These are phyloP conservation scores for Tolypocladium sp. DNA, from an alignment of 2,329 filamentous ascomycete species.

Conservation along the genomic window DNA sequence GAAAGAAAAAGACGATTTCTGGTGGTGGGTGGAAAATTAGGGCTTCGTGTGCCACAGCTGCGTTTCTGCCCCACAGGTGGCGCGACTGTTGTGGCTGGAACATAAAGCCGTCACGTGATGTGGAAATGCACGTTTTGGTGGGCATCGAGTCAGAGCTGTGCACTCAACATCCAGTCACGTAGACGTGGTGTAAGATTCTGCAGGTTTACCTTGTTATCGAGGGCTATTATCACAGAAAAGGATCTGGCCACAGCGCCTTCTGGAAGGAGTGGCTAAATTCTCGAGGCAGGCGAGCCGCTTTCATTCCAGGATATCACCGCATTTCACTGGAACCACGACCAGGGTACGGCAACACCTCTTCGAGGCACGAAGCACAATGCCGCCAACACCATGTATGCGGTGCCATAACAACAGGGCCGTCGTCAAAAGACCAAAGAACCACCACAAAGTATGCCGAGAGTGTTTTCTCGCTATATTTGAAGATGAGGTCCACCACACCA, in stretches of 20 bases:
- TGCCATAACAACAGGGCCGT: slow-evolving; percentile 73
- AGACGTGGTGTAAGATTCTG: background rate
- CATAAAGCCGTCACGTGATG: slow-evolving; percentile 1
- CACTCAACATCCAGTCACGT: background rate
- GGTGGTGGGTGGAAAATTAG: slow-evolving; percentile 27
- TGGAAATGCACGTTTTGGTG: background rate
- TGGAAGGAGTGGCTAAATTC: background rate
- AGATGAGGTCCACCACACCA: slow-evolving; percentile 88
- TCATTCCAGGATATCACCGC: background rate
- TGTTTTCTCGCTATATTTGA: slow-evolving; percentile 90
- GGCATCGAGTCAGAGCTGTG: background rate
- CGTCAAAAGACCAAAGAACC: slow-evolving; percentile 89
- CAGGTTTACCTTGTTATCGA: background rate
- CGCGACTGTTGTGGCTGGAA: slow-evolving; percentile 5
- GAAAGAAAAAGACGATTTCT: slow-evolving; percentile 18
- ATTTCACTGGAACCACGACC: background rate
- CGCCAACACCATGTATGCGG: slow-evolving; percentile 64
- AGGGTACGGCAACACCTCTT: background rate
- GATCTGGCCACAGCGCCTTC: background rate
- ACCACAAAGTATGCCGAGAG: slow-evolving; percentile 81
- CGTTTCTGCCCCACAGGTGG: slow-evolving; percentile 10
- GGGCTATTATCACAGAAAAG: background rate
- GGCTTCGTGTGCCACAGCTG: slow-evolving; percentile 17
- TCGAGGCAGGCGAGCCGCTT: background rate
- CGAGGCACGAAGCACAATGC: slow-evolving; percentile 43